phyloP scores from a whole-genome alignment of 108 stramenopile species.

The Discostella pseudostelligera region DNA sequence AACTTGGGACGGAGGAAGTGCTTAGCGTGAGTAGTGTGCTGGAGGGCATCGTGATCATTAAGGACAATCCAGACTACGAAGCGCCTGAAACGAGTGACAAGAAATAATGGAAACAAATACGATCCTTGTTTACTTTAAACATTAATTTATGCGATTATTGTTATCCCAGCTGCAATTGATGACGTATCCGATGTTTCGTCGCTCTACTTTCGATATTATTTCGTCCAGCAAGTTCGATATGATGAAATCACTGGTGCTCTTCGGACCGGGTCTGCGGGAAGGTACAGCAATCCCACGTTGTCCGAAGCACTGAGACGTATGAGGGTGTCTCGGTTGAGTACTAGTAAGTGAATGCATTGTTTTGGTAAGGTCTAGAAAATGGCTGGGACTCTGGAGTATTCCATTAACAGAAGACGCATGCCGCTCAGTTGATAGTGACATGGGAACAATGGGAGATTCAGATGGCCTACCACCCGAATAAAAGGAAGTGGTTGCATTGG shows the following conservation, averaged over 20 bases:
- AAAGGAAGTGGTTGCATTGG: neutral
- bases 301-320: neutral
- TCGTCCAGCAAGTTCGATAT: slow-evolving; percentile 18
- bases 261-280: neutral
- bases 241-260: neutral
- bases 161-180: too few relatives aligned
- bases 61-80: slow-evolving; percentile 87
- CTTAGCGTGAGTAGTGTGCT: slow-evolving; percentile 83
- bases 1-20: slow-evolving; percentile 95
- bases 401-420: neutral
- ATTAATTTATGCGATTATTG: too few relatives aligned
- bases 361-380: neutral
- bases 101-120: neutral
- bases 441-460: neutral
- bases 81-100: slow-evolving; percentile 29
- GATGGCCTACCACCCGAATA: slow-evolving; percentile 5
- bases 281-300: neutral
- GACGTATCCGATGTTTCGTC: neutral
- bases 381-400: neutral
- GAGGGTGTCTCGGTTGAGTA: neutral
- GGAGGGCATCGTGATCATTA: slow-evolving; percentile 96
- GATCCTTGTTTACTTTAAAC: slow-evolving; percentile 3
- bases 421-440: neutral
- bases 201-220: slow-evolving; percentile 17
- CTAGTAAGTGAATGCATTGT: neutral